These are phyloP conservation scores for Oropetium thomaeum DNA, from an alignment of 176 grass and related monocot species.

Conservation along the genomic window DNA sequence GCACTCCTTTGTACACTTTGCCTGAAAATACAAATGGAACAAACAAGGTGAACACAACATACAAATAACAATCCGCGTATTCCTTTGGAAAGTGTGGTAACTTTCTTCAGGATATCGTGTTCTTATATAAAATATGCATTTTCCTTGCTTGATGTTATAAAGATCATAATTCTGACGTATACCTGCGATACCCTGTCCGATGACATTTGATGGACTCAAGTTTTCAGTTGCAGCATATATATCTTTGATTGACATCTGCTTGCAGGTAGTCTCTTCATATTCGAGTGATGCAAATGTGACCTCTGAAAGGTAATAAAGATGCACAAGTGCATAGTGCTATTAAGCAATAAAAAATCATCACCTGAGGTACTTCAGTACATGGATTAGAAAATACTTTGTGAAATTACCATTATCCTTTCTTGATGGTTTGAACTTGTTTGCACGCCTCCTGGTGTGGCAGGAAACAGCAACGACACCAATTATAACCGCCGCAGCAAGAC, in stretches of 20 bases:
- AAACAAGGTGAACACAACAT: slow-evolving; percentile 18
- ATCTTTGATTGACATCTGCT: slow-evolving; percentile 54
- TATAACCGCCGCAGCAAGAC: slow-evolving; percentile 26
- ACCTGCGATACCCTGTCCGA: slow-evolving; percentile 74
- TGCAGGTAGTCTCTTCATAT: slow-evolving; percentile 47
- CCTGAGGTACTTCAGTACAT: slow-evolving; percentile 7
- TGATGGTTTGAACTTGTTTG: slow-evolving; percentile 18
- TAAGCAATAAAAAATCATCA: slow-evolving; percentile 15
- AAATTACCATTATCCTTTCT: slow-evolving; percentile 43
- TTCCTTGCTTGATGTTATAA: neutral
- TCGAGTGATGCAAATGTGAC: slow-evolving; percentile 34
- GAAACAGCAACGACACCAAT: slow-evolving; percentile 18
- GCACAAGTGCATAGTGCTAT: neutral
- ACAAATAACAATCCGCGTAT: neutral
- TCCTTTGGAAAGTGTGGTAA: neutral
- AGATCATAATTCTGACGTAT: neutral
- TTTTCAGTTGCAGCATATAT: slow-evolving; percentile 54
- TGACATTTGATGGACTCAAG: slow-evolving; percentile 45
- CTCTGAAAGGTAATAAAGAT: slow-evolving; percentile 39
- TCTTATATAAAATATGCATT: slow-evolving; percentile 3
- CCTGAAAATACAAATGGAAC: slow-evolving; percentile 36
- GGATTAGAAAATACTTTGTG: neutral
- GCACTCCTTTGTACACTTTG: slow-evolving; percentile 68
- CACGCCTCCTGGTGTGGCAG: slow-evolving; percentile 36
- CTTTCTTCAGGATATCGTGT: neutral